These are phyloP conservation scores for Tilletia walkeri DNA, from an alignment of 1,284 basidiomycete genomes.

Conservation along the genomic window DNA sequence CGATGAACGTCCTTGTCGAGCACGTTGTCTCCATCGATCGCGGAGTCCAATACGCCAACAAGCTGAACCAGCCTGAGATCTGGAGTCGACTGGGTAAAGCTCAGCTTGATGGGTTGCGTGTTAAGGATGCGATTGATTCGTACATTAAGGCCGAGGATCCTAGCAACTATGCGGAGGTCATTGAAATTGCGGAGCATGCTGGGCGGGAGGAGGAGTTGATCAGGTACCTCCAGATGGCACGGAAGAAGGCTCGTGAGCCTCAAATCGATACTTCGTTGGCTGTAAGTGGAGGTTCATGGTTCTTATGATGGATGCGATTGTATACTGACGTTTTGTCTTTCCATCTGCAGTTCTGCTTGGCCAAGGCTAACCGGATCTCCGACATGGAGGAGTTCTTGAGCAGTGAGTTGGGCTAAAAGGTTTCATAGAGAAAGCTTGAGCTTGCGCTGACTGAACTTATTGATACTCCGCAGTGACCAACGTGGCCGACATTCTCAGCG, in stretches of 20 bases:
- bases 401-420: slow-evolving; percentile 53
- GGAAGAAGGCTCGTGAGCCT: slow-evolving; percentile 93
- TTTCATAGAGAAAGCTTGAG: background rate
- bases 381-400: slow-evolving; percentile 96
- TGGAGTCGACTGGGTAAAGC: slow-evolving; percentile 98
- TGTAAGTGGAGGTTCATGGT: slow-evolving; percentile 61
- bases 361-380: slow-evolving; percentile 52
- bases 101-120: slow-evolving; percentile 95
- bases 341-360: slow-evolving; percentile 49
- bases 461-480: slow-evolving; percentile 70
- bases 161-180: slow-evolving; percentile 90
- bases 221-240: slow-evolving; percentile 97
- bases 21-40: slow-evolving; percentile 97
- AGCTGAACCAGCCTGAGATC: slow-evolving; percentile 92
- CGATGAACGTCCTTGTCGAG: slow-evolving; percentile 96
- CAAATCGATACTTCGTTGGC: slow-evolving; percentile 77
- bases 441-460: background rate
- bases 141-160: slow-evolving; percentile 99
- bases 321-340: background rate
- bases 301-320: background rate
- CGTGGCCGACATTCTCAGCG: slow-evolving; percentile 90
- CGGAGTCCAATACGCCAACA: slow-evolving; percentile 91
- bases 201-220: slow-evolving; percentile 99
- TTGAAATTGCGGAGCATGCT: slow-evolving; percentile 91
- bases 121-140: slow-evolving; percentile 98